Evolutionary conservation across 192 early-diverging fungal genomes (phyloP), one percentile per base, ranked within the genome.

Genomic region (Linnemannia schmuckeri): DNA sequence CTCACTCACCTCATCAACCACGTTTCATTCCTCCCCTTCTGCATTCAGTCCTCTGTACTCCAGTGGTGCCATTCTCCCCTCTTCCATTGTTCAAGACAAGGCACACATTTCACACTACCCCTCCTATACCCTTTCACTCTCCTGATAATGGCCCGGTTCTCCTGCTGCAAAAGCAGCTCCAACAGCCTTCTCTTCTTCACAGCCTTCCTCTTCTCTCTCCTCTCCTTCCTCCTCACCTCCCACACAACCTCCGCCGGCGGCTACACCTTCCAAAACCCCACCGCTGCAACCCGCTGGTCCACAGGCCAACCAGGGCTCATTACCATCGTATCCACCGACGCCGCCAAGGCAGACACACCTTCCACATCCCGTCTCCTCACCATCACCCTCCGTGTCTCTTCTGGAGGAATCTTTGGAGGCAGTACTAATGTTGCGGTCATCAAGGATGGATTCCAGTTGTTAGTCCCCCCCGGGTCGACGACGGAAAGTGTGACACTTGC

Each of bases 201-300:
- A 27, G 24, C 75, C 63, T 24, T 74, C 46, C 24, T 75, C 41
- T 61, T 81, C 79, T 22, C 44, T 38, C 13, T 74, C 69, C 38
- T 75, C 61, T 40, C 72, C 10, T 9, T 49, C 30, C 44, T 63
- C 20, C 61, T 46, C 24, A 44, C 72, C 27, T 69, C 75, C 30
- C 63, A 74, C 4, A 35, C 61, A 6, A n/a, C 44, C 4, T 30
- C 33, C 12, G 83, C 74, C 7, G 78, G 13, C 20, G 40, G 30
- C 22, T 86, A 86, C 40, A 77, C 83, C 2, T 69, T 80, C 44
- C 9, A 13, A 17, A 70, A 78, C 13, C 83, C 83, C 6, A 86
- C 79, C 5, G 77, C 55, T 10, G 83, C 78, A 2, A 80, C 83
- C 6, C 83, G 78, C 10, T 86, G 83, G 83, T 46, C 68, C 13